These are phyloP conservation scores for Cryomyces minteri DNA, from an alignment of 495 filamentous ascomycete genomes.

Conservation along the genomic window DNA sequence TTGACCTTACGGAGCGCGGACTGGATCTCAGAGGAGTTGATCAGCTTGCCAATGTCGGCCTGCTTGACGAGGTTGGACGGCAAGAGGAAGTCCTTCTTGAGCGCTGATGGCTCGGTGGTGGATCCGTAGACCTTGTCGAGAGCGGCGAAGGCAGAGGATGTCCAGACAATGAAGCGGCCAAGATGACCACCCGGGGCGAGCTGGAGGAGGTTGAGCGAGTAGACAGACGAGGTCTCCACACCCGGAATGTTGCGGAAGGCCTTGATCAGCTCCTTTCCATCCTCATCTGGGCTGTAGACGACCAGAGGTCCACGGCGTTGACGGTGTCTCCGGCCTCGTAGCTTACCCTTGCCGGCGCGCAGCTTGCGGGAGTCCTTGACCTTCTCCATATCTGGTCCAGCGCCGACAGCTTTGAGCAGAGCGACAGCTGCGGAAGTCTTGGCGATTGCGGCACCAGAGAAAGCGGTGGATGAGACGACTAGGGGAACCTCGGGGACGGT, in stretches of 20 bases:
- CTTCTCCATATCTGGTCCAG: slow-evolving; percentile 78
- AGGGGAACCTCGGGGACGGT: slow-evolving; percentile 91
- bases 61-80: slow-evolving; percentile 76
- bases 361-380: slow-evolving; percentile 86
- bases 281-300: slow-evolving; percentile 84
- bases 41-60: slow-evolving; percentile 84
- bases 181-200: slow-evolving; percentile 97
- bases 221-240: slow-evolving; percentile 92
- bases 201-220: slow-evolving; percentile 93
- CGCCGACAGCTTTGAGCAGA: slow-evolving; percentile 78
- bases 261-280: slow-evolving; percentile 76
- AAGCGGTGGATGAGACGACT: slow-evolving; percentile 76
- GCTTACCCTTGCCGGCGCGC: slow-evolving; percentile 94
- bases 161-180: slow-evolving; percentile 98
- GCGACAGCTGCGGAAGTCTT: slow-evolving; percentile 80
- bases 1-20: slow-evolving; percentile 73
- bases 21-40: slow-evolving; percentile 98
- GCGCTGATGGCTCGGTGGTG: slow-evolving; percentile 60
- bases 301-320: slow-evolving; percentile 94
- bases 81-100: slow-evolving; percentile 97
- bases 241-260: slow-evolving; percentile 97
- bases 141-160: slow-evolving; percentile 86
- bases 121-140: slow-evolving; percentile 92
- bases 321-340: slow-evolving; percentile 82
- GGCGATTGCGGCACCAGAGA: slow-evolving; percentile 53